Conservation (phyloP, 2,329 filamentous ascomycete genomes). For the Chaetomium sp. region DNA sequence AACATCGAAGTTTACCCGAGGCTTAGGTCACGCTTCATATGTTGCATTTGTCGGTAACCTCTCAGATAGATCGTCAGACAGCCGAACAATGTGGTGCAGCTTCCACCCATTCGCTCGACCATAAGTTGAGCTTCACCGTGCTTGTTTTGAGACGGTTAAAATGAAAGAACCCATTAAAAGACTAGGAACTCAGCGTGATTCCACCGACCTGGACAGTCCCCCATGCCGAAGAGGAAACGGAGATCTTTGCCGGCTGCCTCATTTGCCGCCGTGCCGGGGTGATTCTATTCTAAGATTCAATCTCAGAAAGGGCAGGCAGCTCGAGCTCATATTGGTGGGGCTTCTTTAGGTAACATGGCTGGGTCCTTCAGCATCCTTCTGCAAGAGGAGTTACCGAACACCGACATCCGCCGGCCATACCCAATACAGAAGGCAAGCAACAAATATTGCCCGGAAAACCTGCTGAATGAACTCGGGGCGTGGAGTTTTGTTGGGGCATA, state of each 20-base stretch:
- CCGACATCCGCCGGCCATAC: not conserved
- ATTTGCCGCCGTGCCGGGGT: not conserved
- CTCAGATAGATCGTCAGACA: not conserved
- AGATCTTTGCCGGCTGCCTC: not conserved
- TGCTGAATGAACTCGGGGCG: not conserved
- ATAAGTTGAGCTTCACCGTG: not conserved
- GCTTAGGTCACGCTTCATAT: not conserved
- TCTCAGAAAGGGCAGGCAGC: not conserved
- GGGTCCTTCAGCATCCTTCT: not conserved
- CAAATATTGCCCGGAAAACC: not conserved
- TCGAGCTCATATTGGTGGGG: not conserved
- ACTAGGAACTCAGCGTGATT: not conserved
- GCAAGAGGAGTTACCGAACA: not conserved
- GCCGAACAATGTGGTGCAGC: not conserved
- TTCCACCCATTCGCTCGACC: not conserved
- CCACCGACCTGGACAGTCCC: not conserved
- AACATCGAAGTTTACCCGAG: not conserved
- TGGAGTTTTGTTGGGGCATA: slow-evolving; percentile 1
- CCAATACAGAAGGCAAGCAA: not conserved
- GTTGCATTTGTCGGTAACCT: not conserved
- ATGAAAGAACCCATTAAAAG: not conserved
- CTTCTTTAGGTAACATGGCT: not conserved
- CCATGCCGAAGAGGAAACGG: not conserved
- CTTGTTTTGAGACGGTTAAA: not conserved
- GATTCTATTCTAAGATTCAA: not conserved